Conservation (phyloP, 179 eudicot species). For the Heliamphora pulchella region DNA sequence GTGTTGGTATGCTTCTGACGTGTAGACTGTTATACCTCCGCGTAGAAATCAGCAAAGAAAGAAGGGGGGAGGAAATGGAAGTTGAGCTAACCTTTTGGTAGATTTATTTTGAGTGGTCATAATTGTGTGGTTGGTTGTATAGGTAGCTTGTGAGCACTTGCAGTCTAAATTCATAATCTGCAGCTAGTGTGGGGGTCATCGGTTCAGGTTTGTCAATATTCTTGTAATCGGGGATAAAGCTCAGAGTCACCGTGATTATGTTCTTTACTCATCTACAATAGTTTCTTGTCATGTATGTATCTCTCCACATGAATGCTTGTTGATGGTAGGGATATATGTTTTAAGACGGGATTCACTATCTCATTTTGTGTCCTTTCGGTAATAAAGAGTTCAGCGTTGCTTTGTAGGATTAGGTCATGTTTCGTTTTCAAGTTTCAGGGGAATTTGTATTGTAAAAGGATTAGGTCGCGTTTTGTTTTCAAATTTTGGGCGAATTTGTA, state of each 20-base stretch:
- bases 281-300: neutral
- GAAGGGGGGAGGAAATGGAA: conserved; percentile 18
- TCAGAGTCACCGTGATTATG: neutral
- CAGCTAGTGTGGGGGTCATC: conserved; percentile 32
- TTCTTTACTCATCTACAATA: neutral
- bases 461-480: no score
- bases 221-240: conserved; percentile 15
- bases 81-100: conserved; percentile 32
- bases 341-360: no score
- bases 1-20: conserved; percentile 36
- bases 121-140: conserved; percentile 32
- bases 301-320: neutral
- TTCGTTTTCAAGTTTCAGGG: no score
- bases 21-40: conserved; percentile 22
- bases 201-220: conserved; percentile 21
- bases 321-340: no score
- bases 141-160: conserved; percentile 29
- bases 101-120: conserved; percentile 23
- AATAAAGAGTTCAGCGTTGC: no score
- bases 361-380: no score
- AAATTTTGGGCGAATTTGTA: no score
- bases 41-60: conserved; percentile 19
- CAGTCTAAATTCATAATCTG: conserved; percentile 27
- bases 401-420: no score
- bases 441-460: no score